phyloP scores from a whole-genome alignment of 1,139 yeast genomes.

The Saccharomycopsis phalli region DNA sequence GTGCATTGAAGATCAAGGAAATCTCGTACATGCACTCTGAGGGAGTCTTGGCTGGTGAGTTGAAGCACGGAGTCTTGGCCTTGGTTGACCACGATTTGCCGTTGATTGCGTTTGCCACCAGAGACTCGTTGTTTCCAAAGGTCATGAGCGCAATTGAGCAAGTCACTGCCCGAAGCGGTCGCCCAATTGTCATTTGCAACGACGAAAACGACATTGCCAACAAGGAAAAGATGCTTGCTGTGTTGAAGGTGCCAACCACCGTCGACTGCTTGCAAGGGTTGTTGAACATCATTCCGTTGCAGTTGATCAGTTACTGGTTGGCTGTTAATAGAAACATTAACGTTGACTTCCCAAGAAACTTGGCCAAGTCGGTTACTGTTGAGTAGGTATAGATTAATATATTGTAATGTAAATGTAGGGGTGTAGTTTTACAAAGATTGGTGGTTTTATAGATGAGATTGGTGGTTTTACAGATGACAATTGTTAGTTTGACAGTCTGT shows the following conservation, averaged over 20 bases:
- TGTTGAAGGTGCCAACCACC: constrained; percentile 86
- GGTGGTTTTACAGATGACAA: neutral
- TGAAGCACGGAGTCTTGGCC: constrained; percentile 97
- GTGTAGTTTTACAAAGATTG: no score
- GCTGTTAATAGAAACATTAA: constrained; percentile 94
- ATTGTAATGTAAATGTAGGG: no score
- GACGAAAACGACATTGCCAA: constrained; percentile 65
- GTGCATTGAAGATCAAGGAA: constrained; percentile 96
- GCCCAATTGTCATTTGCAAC: constrained; percentile 89
- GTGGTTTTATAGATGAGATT: neutral
- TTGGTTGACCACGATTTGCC: constrained; percentile 92
- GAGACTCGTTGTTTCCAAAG: constrained; percentile 94
- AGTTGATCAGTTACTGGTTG: constrained; percentile 94
- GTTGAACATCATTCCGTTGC: constrained; percentile 89
- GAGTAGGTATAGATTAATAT: constrained; percentile 28
- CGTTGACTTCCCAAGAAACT: constrained; percentile 97
- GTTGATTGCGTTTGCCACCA: constrained; percentile 92
- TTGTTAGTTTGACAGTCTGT: neutral
- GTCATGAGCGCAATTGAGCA: constrained; percentile 94
- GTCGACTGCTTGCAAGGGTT: constrained; percentile 97
- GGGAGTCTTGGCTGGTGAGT: constrained; percentile 98
- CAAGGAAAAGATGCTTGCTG: constrained; percentile 44
- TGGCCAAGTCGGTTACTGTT: constrained; percentile 97
- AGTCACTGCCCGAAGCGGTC: constrained; percentile 94
- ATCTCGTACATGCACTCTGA: constrained; percentile 98